Evolutionary conservation across 768 basidiomycete species (phyloP).

Genomic region (Mycena metata): DNA sequence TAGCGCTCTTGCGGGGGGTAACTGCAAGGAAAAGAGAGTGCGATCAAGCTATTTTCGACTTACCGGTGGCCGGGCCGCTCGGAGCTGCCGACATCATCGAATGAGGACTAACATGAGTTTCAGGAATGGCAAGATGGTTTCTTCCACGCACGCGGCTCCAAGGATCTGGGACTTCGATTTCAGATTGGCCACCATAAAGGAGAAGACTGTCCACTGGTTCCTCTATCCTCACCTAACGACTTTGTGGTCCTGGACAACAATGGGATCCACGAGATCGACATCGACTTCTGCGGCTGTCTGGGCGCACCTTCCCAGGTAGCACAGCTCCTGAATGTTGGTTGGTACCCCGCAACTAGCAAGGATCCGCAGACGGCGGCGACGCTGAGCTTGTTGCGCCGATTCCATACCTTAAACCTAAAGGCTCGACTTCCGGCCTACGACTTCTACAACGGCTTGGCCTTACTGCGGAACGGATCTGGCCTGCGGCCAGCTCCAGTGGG

Average conservation of each 20-base stretch:
- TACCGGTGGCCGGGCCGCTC: too few relatives aligned
- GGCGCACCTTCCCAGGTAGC: neutral
- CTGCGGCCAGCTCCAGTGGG: neutral
- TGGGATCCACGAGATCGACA: conserved; percentile 37
- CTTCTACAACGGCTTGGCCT: conserved; percentile 38
- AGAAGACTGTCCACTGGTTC: conserved; percentile 21
- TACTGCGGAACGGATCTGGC: neutral
- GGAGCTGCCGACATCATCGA: too few relatives aligned
- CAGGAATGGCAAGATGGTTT: conserved; percentile 40
- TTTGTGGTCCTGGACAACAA: conserved; percentile 42
- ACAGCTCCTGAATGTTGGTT: conserved; percentile 37
- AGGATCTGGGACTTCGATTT: conserved; percentile 13
- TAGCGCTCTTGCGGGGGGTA: too few relatives aligned
- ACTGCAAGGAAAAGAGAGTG: too few relatives aligned
- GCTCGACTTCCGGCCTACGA: conserved; percentile 36
- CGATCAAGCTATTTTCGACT: too few relatives aligned
- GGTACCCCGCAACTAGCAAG: conserved; percentile 43
- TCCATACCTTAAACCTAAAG: conserved; percentile 40
- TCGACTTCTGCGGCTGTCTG: conserved; percentile 40
- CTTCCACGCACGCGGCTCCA: conserved; percentile 7
- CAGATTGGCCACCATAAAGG: too few relatives aligned
- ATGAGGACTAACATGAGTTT: too few relatives aligned
- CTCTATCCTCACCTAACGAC: neutral
- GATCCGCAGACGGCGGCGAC: too few relatives aligned
- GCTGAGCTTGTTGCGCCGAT: too few relatives aligned